Evolutionary conservation across 768 basidiomycete genomes (phyloP).

Genomic region (Kwoniella heveanensis): DNA sequence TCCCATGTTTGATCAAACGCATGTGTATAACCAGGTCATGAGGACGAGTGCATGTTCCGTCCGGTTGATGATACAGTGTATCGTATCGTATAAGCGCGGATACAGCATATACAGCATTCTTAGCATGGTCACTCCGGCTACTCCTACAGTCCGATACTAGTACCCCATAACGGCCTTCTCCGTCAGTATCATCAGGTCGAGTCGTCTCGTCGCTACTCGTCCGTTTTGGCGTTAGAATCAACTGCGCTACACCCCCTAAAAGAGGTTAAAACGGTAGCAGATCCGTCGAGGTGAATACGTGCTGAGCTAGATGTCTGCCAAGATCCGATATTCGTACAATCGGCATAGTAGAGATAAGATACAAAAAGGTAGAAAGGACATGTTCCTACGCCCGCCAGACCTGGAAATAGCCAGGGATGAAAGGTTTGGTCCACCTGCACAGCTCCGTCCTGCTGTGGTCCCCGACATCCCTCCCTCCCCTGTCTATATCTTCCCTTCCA

Average conservation of each 20-base stretch:
- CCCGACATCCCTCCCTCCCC: too few species aligned
- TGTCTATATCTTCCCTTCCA: background rate
- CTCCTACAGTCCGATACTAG: background rate
- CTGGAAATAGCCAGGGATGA: slow-evolving; percentile 45
- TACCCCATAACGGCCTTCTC: background rate
- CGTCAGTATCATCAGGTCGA: background rate
- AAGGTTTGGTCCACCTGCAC: slow-evolving; percentile 37
- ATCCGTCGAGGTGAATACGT: too few species aligned
- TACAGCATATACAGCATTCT: background rate
- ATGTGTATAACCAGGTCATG: background rate
- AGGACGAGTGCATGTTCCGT: background rate
- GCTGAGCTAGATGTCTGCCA: too few species aligned
- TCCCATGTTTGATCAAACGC: background rate
- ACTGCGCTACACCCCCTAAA: slow-evolving; percentile 12
- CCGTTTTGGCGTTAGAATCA: background rate
- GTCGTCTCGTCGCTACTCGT: background rate
- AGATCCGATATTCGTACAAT: too few species aligned
- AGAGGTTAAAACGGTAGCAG: too few species aligned
- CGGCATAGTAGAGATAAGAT: too few species aligned
- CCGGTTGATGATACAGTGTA: background rate
- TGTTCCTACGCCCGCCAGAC: slow-evolving; percentile 41
- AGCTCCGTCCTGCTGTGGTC: slow-evolving; percentile 16
- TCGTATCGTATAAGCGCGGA: background rate
- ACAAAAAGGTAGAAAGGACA: too few species aligned
- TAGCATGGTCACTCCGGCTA: background rate